phyloP scores from a whole-genome alignment of 306 rosid species.

The Amphicarpaea edgeworthii region DNA sequence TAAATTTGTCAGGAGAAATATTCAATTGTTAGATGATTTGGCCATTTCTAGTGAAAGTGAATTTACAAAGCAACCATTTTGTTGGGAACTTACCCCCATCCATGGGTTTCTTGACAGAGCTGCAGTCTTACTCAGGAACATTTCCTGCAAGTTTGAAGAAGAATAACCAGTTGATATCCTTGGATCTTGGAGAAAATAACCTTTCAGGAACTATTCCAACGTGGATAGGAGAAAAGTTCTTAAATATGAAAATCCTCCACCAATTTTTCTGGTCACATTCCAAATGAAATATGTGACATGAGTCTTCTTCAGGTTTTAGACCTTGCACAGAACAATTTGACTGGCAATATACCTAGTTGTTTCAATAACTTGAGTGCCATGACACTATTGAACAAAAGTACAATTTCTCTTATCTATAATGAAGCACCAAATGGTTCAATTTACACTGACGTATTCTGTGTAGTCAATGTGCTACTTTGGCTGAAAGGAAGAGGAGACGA shows the following conservation, averaged over 20 bases:
- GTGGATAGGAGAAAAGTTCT: conserved; percentile 12
- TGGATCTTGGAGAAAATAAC: conserved; percentile 27
- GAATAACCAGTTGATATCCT: background rate
- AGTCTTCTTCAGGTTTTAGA: conserved; percentile 26
- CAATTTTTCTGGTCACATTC: background rate
- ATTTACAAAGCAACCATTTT: conserved; percentile 1
- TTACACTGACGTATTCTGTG: too few species aligned
- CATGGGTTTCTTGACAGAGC: background rate
- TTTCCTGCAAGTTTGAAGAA: background rate
- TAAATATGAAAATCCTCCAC: background rate
- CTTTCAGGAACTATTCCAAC: background rate
- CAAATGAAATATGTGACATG: background rate
- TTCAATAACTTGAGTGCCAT: conserved; percentile 21
- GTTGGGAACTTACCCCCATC: conserved; percentile 10
- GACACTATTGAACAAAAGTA: background rate
- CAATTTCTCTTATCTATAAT: too few species aligned
- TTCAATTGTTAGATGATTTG: background rate
- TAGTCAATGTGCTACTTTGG: background rate
- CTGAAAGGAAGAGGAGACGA: background rate
- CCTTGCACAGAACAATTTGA: conserved; percentile 42
- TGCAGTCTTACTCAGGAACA: background rate
- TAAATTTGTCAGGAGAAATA: background rate
- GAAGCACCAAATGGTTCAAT: too few species aligned
- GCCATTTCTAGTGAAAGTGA: background rate
- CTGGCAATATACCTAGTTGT: conserved; percentile 39